Base-by-base conservation (phyloP, 768 basidiomycete genomes). In the Lactarius indigo region DNA sequence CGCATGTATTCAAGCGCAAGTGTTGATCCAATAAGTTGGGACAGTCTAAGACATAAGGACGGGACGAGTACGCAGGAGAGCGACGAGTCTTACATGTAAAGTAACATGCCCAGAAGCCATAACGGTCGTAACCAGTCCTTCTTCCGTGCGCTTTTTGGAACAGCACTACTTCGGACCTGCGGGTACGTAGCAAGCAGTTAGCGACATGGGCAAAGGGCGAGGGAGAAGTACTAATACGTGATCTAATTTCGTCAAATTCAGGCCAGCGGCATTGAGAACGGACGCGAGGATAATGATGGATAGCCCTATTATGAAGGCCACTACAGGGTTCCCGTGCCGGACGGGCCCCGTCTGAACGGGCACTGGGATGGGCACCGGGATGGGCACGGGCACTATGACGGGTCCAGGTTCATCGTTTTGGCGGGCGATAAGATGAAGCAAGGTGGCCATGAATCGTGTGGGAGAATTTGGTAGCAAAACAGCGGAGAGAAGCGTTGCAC, bases 221-320 rank as follows among this genome's bases (percentile, higher is more conserved):
- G 57, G 66, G 42, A 54, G 37, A 3, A 20, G 17, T 33, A 28
- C 68, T 55, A 64, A 26, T 33, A 79, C 87, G 84, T 96, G 94
- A 78, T 97, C 96, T 50, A 96, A 79, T 77, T 98, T 98, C 42
- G 94, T 95, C 66, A 98, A 80, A 74, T 97, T 98, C 50, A 98
- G 82, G n/a, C 96, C 96, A 0, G 90, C 92, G 39, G 93, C 92
- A 72, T 93, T 94, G 70, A 94, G 82, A n/a, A 93, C 83, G 20
- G 90, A 92, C 0, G 94, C 90, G 8, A 91, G 79, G 3, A 93
- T 79, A 57, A 97, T 87, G 71, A 98, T 96, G 54, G 88, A 75
- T 55, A 97, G 85, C 17, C 96, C 92, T 66, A 93, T 92, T 68
- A 93, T 86, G 75, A 94, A 94, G 6, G 87, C 79, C 47, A 90